Base-by-base conservation (phyloP, 2,329 filamentous ascomycete species). In the Ascochyta lentis region DNA sequence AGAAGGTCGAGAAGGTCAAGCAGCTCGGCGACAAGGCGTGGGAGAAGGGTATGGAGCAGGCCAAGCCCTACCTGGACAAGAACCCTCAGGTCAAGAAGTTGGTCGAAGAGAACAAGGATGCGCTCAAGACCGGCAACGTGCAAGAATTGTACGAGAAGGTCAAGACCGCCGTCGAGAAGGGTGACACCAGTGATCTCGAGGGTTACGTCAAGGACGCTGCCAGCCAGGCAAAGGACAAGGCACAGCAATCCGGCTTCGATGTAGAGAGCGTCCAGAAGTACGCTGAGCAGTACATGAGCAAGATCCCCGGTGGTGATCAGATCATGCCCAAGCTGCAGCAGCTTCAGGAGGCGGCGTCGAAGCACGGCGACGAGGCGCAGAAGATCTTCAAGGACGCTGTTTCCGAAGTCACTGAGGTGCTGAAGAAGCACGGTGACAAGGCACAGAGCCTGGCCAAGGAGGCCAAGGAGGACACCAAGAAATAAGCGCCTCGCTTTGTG, bases 51-150 rank as follows among this genome's bases (percentile, higher is more conserved):
- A 69, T 90, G 42, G 86, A 92, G 75, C 80, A 90, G 74, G 86
- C 85, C 33, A 86, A 89, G 79, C 88, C 89, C 0, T 84, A 86
- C 56, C 81, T 92, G 0, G 89, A 92, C 64, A 91, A 91, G 81
- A 90, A 85, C 74, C 88, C 89, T n/a, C 80, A 90, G 77, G 77
- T 90, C 55, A 92, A 91, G 79, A 80, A 91, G 74, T 73, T 91
- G 0, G 71, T 92, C 1, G 88, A 91, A 78, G 79, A 89, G 68
- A 92, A 93, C 73, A 81, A 83, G 42, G 86, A 89, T 52, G 75
- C 81, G 0, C 76, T 93, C 44, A 91, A 89, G 78, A 78, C 85
- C 59, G 89, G 88, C 15, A 88, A 91, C 64, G 76, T 85, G 13
- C 78, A 79, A 45, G 85, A 90, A 64, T 73, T 91, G 0, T 88